Evolutionary conservation across 768 basidiomycete species (phyloP), one percentile per base, ranked within the genome.

Genomic region (Mycena galopus): DNA sequence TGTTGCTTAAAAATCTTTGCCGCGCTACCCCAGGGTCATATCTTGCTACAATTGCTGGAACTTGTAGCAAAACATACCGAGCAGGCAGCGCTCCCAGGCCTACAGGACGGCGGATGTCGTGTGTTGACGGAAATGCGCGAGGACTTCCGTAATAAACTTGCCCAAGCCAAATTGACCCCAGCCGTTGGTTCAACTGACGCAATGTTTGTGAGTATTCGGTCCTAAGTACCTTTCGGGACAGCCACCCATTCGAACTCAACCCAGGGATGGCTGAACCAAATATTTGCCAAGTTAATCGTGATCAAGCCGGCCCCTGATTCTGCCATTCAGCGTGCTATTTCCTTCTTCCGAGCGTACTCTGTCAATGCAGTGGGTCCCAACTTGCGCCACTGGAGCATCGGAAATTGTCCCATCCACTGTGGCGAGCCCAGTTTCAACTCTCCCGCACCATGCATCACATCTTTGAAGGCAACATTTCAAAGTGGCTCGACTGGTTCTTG

Each of bases 401-500:
- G 71, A 60, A 72, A 29, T 42, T 72, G 2, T 39, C 59, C 10
- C 65, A 63, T 27, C 71, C 66, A 0, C 30, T 29, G 39, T 72
- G 57, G 50, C 21, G 51, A 16, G 47, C 47, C 5, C 58, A 47
- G 29, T 53, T 72, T 32, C 71, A 72, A 39, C 66, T 72, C 2
- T 65, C 71, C n/a, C 7, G 1, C 14, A 17, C 19, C 19, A 29
- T 59, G 30, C 60, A 62, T 37, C 10, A n/a, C 29, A 64, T 55
- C 29, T 72, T 67, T 29, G 21, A 39, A 3, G 66, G 66, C 8
- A 39, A 16, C 17, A 39, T 39, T 8, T 10, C 39, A 16, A 16
- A 16, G 44, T 73, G 71, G 71, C 65, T 73, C 55, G 11, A 17
- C 30, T 61, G 37, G 50, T 19, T 67, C n/a, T 17, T 72, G 17